phyloP scores from a whole-genome alignment of 768 basidiomycete species.

The Macrolepiota dolichaula region DNA sequence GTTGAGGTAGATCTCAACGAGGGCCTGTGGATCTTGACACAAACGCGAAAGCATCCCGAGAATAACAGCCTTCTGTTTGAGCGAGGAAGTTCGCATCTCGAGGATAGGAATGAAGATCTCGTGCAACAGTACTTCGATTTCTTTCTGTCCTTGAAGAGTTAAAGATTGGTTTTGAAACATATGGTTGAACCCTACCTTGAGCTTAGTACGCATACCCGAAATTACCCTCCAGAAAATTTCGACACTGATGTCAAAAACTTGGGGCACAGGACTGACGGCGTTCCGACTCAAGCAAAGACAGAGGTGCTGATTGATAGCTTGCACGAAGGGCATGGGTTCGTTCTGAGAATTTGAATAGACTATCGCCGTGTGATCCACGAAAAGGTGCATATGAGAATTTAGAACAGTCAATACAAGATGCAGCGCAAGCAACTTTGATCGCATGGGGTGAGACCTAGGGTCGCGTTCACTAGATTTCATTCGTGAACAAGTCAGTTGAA shows the following conservation, averaged over 20 bases:
- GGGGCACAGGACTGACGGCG: constrained; percentile 90
- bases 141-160: constrained; percentile 62
- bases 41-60: constrained; percentile 83
- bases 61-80: constrained; percentile 93
- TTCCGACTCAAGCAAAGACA: constrained; percentile 92
- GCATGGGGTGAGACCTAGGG: constrained; percentile 93
- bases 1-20: constrained; percentile 98
- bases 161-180: background rate
- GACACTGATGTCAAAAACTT: constrained; percentile 96
- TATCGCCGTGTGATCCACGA: constrained; percentile 84
- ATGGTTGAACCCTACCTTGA: constrained; percentile 65
- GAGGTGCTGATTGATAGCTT: constrained; percentile 94
- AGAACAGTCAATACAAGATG: constrained; percentile 92
- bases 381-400: constrained; percentile 86
- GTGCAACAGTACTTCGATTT: constrained; percentile 96
- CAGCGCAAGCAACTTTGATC: constrained; percentile 90
- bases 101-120: constrained; percentile 98
- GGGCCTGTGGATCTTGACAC: constrained; percentile 94
- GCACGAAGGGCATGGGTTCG: constrained; percentile 86
- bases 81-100: constrained; percentile 94
- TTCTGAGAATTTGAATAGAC: constrained; percentile 88
- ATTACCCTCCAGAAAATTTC: constrained; percentile 98
- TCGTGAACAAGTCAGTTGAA: constrained; percentile 12
- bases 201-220: constrained; percentile 90
- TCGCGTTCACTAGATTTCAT: constrained; percentile 75